A percentile compares a stretch with the other conserved stretches of the same genome.
These are phyloP conservation scores for Cercospora zeina DNA, from an alignment of 2,329 filamentous ascomycete species.

Conservation along the genomic window DNA sequence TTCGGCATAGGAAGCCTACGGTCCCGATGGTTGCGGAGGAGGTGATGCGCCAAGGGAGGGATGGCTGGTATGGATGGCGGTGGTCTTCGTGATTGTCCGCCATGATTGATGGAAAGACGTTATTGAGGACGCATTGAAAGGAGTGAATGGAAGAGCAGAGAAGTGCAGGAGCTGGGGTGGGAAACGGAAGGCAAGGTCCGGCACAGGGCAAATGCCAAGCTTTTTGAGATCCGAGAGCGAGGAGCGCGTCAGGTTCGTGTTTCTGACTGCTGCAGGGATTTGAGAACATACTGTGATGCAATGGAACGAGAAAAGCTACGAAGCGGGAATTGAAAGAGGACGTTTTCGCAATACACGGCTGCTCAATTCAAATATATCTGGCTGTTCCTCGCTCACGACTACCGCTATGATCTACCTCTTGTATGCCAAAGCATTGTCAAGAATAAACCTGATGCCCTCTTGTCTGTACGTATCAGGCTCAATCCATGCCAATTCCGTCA, in stretches of 20 bases:
- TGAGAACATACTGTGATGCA: no score
- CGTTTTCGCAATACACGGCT: no score
- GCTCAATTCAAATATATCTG: not conserved
- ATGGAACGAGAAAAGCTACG: not conserved
- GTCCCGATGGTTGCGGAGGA: constrained; percentile 75
- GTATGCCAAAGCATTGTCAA: constrained; percentile 35
- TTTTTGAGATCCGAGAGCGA: not conserved
- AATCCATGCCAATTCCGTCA: constrained; percentile 36
- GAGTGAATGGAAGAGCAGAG: not conserved
- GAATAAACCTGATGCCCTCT: constrained; percentile 49
- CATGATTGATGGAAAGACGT: constrained; percentile 36
- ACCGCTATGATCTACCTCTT: constrained; percentile 11
- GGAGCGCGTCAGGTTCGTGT: not conserved
- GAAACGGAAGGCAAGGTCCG: not conserved
- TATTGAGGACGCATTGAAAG: constrained; percentile 6
- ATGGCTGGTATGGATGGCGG: constrained; percentile 52
- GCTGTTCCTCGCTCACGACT: not conserved
- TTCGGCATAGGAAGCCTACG: constrained; percentile 68
- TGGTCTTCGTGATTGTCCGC: constrained; percentile 43
- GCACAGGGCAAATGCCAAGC: not conserved
- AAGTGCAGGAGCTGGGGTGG: no score
- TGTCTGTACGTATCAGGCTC: constrained; percentile 50
- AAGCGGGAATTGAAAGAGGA: no score
- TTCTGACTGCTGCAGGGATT: not conserved
- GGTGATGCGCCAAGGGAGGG: constrained; percentile 68